A percentile compares a stretch with the other conserved stretches of the same genome.
These are phyloP conservation scores for Gossypium davidsonii DNA, from an alignment of 441 rosid genomes.

Conservation along the genomic window DNA sequence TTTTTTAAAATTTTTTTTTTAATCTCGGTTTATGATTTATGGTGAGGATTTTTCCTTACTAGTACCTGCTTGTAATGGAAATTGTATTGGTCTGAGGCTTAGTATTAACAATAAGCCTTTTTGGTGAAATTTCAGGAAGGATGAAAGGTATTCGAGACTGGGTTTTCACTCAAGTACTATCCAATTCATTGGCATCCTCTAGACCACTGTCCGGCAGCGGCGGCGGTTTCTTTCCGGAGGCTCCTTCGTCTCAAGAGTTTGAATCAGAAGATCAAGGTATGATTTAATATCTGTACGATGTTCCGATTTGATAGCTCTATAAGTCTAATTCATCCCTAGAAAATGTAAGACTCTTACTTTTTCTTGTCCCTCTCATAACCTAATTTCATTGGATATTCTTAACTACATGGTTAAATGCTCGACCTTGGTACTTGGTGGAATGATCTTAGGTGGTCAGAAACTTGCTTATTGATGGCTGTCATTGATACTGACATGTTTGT, in stretches of 20 bases:
- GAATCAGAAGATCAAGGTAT: constrained; percentile 40
- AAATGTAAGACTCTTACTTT: neutral
- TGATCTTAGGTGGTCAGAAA: neutral
- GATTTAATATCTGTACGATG: neutral
- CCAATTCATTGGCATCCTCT: constrained; percentile 59
- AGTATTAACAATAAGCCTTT: neutral
- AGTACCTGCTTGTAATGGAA: neutral
- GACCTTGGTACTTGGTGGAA: neutral
- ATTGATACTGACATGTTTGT: neutral
- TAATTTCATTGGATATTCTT: neutral
- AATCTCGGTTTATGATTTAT: neutral
- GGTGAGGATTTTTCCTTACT: neutral
- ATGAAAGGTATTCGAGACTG: constrained; percentile 87
- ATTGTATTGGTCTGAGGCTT: neutral
- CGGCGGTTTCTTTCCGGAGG: constrained; percentile 30
- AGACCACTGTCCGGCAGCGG: constrained; percentile 48
- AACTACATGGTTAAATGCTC: neutral
- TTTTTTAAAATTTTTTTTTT: neutral
- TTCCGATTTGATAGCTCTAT: neutral
- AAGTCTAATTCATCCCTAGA: neutral
- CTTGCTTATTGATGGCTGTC: neutral
- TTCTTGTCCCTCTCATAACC: neutral
- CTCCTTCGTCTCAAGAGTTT: constrained; percentile 25
- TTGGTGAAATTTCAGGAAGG: constrained; percentile 17
- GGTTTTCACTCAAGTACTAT: constrained; percentile 52